phyloP scores from a whole-genome alignment of 208 protist genomes.

The Leishmania arabica region DNA sequence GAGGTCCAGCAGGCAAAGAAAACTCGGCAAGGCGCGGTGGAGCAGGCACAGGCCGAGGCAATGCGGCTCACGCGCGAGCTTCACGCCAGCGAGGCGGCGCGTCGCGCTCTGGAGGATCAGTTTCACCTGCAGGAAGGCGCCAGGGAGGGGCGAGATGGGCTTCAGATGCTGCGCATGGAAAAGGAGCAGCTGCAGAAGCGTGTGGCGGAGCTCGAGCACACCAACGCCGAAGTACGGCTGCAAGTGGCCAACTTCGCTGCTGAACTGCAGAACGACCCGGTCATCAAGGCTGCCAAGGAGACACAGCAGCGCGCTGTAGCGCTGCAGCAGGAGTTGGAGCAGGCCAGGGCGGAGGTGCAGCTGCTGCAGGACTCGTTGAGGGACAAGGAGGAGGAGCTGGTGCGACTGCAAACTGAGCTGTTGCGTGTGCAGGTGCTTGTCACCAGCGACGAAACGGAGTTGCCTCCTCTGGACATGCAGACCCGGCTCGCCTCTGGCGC shows the following conservation, averaged over 20 bases:
- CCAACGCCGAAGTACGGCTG: constrained; percentile 76
- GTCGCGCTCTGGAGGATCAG: constrained; percentile 76
- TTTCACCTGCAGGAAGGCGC: constrained; percentile 54
- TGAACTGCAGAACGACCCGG: constrained; percentile 88
- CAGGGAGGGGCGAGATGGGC: constrained; percentile 37
- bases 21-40: constrained; percentile 30
- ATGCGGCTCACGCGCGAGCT: constrained; percentile 78
- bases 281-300: constrained; percentile 74
- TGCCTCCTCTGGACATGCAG: constrained; percentile 7
- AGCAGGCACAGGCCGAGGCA: constrained; percentile 62
- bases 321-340: constrained; percentile 72
- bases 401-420: constrained; percentile 72
- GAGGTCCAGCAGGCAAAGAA: constrained; percentile 34
- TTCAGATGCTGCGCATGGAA: constrained; percentile 58
- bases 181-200: constrained; percentile 73
- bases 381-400: constrained; percentile 75
- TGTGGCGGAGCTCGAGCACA: constrained; percentile 74
- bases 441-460: constrained; percentile 4
- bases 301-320: constrained; percentile 57
- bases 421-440: constrained; percentile 53
- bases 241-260: constrained; percentile 87
- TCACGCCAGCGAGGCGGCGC: constrained; percentile 87
- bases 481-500: not conserved
- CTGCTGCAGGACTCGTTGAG: constrained; percentile 48
- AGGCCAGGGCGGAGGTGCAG: constrained; percentile 40